A percentile compares a stretch with the other conserved stretches of the same genome.
These are phyloP conservation scores for Luzula sylvatica DNA, from an alignment of 176 grass and related monocot species.

Conservation along the genomic window DNA sequence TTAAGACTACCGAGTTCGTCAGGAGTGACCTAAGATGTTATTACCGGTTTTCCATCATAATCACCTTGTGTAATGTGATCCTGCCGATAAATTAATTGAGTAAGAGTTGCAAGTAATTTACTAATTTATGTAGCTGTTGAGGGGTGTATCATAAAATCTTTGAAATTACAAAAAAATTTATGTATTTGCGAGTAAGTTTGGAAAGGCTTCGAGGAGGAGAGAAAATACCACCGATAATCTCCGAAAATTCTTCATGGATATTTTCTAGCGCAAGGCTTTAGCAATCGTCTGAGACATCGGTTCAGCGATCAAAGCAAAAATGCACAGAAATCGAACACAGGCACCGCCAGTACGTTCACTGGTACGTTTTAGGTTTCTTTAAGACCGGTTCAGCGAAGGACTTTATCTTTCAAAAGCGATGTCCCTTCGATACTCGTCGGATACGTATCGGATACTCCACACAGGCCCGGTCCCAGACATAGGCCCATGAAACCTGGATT, in stretches of 20 bases:
- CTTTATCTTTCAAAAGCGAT: no score
- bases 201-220: slow-evolving; percentile 31
- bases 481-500: no score
- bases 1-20: slow-evolving; percentile 45
- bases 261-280: no score
- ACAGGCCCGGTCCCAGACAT: no score
- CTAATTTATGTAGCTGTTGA: slow-evolving; percentile 58
- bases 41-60: slow-evolving; percentile 86
- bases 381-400: no score
- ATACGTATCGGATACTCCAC: no score
- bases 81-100: slow-evolving; percentile 22
- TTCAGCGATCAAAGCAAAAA: no score
- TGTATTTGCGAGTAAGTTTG: slow-evolving; percentile 39
- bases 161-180: slow-evolving; percentile 55
- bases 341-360: no score
- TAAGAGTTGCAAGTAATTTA: not conserved
- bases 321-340: no score
- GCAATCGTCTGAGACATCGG: no score
- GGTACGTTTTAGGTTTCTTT: no score
- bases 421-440: no score
- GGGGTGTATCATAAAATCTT: slow-evolving; percentile 72
- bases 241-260: slow-evolving; percentile 24
- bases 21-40: slow-evolving; percentile 74
- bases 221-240: slow-evolving; percentile 20
- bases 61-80: slow-evolving; percentile 96